phyloP scores from a whole-genome alignment of 192 early-diverging fungal species.

The Linnemannia zychae region DNA sequence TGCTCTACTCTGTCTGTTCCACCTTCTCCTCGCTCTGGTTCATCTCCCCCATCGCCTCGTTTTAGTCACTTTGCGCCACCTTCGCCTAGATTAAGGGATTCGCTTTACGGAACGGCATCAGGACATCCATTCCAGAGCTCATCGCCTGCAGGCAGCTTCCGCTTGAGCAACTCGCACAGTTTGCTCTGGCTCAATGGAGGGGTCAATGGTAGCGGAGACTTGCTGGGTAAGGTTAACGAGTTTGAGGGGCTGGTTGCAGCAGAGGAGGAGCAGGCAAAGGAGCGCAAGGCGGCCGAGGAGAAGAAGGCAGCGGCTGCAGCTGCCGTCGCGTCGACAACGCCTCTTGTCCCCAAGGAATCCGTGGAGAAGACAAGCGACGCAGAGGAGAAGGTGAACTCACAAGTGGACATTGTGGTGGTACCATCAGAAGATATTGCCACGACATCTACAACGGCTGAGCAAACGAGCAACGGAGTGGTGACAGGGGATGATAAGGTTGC shows the following conservation, averaged over 20 bases:
- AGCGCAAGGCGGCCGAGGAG: conserved; percentile 19
- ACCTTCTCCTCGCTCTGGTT: conserved; percentile 46
- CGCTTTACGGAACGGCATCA: conserved; percentile 48
- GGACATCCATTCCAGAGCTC: conserved; percentile 51
- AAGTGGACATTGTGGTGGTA: conserved; percentile 45
- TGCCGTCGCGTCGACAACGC: not conserved
- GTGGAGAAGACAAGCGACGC: not conserved
- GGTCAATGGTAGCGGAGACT: conserved; percentile 49
- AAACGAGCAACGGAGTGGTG: not conserved
- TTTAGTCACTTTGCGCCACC: conserved; percentile 53
- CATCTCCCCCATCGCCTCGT: conserved; percentile 53
- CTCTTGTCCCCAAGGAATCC: not conserved
- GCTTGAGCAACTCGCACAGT: conserved; percentile 50
- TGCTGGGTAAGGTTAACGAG: conserved; percentile 52
- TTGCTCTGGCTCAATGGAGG: conserved; percentile 54
- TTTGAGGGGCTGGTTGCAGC: conserved; percentile 55
- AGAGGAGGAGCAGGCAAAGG: conserved; percentile 38
- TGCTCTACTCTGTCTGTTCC: conserved; percentile 54
- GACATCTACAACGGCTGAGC: not conserved
- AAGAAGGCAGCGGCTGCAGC: conserved; percentile 17
- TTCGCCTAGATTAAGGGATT: conserved; percentile 50
- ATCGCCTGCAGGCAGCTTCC: conserved; percentile 52
- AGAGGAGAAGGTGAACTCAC: conserved; percentile 8
- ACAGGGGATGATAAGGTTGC: not conserved
- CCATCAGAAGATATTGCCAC: conserved; percentile 25